Evolutionary conservation across 1,284 basidiomycete genomes (phyloP).

Genomic region (Boletus austroedulis): DNA sequence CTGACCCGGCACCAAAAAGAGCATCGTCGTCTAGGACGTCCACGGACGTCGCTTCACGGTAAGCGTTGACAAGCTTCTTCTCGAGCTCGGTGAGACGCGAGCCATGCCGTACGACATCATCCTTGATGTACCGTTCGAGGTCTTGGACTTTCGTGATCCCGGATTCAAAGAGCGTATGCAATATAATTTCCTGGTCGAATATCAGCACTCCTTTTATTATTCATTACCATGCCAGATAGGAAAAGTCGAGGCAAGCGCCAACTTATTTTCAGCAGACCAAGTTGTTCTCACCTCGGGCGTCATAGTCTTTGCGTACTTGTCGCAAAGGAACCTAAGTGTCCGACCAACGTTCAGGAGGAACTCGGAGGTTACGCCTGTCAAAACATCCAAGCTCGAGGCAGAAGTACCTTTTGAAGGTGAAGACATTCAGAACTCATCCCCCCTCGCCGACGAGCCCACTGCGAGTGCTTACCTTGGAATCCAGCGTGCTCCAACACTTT

Average conservation of each 20-base stretch:
- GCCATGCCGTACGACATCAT: slow-evolving; percentile 86
- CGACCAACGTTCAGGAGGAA: slow-evolving; percentile 85
- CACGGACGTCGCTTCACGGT: slow-evolving; percentile 71
- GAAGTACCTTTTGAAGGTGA: slow-evolving; percentile 49
- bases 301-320: slow-evolving; percentile 80
- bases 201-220: slow-evolving; percentile 3
- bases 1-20: slow-evolving; percentile 65
- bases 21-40: slow-evolving; percentile 75
- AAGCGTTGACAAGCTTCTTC: slow-evolving; percentile 81
- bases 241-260: background rate
- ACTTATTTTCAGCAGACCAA: slow-evolving; percentile 3
- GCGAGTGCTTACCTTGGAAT: slow-evolving; percentile 71
- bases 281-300: slow-evolving; percentile 65
- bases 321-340: slow-evolving; percentile 78
- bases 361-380: slow-evolving; percentile 78
- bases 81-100: slow-evolving; percentile 74
- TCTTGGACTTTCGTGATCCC: slow-evolving; percentile 74
- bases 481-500: slow-evolving; percentile 84
- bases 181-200: slow-evolving; percentile 75
- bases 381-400: slow-evolving; percentile 70
- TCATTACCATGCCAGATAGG: slow-evolving; percentile 1
- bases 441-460: background rate
- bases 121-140: slow-evolving; percentile 84
- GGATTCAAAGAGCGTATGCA: slow-evolving; percentile 87
- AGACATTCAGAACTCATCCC: slow-evolving; percentile 7